A percentile compares a stretch with the other conserved stretches of the same genome.
Conservation (phyloP, 2,329 filamentous ascomycete species). For the Fusarium sp. region DNA sequence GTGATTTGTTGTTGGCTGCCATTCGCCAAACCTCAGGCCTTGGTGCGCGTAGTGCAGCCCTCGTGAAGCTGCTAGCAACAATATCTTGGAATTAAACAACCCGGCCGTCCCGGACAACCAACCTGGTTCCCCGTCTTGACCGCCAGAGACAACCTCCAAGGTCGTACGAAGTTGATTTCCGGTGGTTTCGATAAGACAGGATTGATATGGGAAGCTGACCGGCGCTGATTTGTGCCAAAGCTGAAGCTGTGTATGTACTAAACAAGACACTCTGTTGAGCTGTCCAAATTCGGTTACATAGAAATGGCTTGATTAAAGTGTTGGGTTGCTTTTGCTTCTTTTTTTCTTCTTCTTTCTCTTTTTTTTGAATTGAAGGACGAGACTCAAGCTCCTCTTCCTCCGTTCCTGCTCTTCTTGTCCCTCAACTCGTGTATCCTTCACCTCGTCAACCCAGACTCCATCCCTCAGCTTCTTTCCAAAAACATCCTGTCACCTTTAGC, state of each 20-base stretch:
- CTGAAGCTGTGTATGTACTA: conserved; percentile 21
- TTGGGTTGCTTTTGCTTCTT: conserved; percentile 17
- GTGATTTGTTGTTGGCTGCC: conserved; percentile 41
- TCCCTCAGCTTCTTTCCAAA: conserved; percentile 20
- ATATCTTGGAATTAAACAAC: conserved; percentile 28
- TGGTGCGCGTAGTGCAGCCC: not conserved
- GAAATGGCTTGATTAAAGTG: conserved; percentile 39
- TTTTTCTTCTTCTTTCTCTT: not conserved
- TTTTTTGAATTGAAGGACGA: not conserved
- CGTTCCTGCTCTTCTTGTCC: conserved; percentile 24
- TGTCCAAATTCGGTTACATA: conserved; percentile 41
- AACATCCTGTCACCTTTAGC: conserved; percentile 15
- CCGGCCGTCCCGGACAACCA: conserved; percentile 26
- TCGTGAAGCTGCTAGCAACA: conserved; percentile 20
- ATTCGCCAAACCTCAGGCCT: not conserved
- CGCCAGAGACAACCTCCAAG: conserved; percentile 34
- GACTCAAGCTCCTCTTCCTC: conserved; percentile 8
- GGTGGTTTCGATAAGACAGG: conserved; percentile 5
- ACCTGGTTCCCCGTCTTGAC: conserved; percentile 39
- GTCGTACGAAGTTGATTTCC: not conserved
- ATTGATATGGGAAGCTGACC: not conserved
- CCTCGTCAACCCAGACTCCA: conserved; percentile 33
- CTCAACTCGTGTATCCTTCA: conserved; percentile 18
- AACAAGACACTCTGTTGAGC: conserved; percentile 20
- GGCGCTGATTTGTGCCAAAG: conserved; percentile 7